Evolutionary conservation across 2,329 filamentous ascomycete species (phyloP), one percentile per base, ranked within the genome.

Genomic region (Cryphonectria carpinicola): DNA sequence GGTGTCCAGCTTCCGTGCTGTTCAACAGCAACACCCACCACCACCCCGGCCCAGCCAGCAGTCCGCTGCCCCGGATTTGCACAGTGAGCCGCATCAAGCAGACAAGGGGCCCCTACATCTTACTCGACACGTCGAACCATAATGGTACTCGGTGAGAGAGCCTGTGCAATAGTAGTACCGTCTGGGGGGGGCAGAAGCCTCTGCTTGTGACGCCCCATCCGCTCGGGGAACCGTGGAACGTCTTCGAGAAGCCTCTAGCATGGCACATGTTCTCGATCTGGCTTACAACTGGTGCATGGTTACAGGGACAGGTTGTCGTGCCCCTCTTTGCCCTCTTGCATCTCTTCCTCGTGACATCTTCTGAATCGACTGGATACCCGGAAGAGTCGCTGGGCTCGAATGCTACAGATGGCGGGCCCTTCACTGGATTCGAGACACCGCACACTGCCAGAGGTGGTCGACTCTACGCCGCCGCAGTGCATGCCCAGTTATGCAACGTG

Each of bases 61-160:
- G 65, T 46, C 70, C 66, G 39, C 49, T 72, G 69, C 72, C 72
- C 72, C 72, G 67, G 72, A 73, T 73, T 73, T 67, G 56, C 71
- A 65, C 67, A 63, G 64, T 46, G 66, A 52, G 63, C 58, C 70
- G 71, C 71, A 72, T 72, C 39, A 49, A 68, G 17, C 28, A 61
- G 65, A 68, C 65, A 17, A 68, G 62, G 71, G 65, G n/a, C 25
- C 65, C 71, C 71, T 66, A 71, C 65, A 58, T 41, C 64, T 58
- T 58, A 32, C 56, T n/a, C 54, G 64, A 66, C 65, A 56, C 56
- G 64, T 71, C 70, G 67, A 63, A 65, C 68, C 68, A 70, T 68
- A 65, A 54, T 61, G n/a, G 37, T 41, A 41, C 35, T 66, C 49
- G 52, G 32, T 35, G 19, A 58, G n/a, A 43, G 37, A 43, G 37